These are phyloP conservation scores for Neurospora sp. DNA, from an alignment of 495 filamentous ascomycete genomes.

Conservation along the genomic window DNA sequence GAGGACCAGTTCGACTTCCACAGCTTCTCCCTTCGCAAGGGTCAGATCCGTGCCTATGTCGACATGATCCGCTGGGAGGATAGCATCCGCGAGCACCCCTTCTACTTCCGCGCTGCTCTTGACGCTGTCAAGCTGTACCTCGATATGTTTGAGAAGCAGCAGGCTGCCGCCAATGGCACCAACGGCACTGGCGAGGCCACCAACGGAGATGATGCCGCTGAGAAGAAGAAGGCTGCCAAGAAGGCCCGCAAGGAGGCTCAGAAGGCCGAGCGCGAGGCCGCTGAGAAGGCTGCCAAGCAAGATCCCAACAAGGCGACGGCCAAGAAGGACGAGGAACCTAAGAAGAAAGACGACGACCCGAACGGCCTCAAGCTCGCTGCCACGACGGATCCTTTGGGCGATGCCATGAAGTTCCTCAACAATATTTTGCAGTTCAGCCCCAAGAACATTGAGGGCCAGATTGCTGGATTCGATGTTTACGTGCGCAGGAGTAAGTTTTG, in stretches of 20 bases:
- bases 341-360: constrained; percentile 85
- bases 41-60: constrained; percentile 87
- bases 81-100: constrained; percentile 77
- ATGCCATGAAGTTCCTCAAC: constrained; percentile 76
- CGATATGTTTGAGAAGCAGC: constrained; percentile 65
- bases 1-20: constrained; percentile 99
- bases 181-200: constrained; percentile 33
- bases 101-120: constrained; percentile 79
- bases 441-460: constrained; percentile 73
- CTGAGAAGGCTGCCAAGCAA: constrained; percentile 60
- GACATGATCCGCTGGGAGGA: constrained; percentile 98
- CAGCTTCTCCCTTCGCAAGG: constrained; percentile 88
- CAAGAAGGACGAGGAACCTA: constrained; percentile 42
- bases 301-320: constrained; percentile 52
- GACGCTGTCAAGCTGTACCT: constrained; percentile 74
- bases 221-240: constrained; percentile 87
- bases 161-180: constrained; percentile 43
- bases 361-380: constrained; percentile 64
- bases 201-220: constrained; percentile 51
- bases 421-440: constrained; percentile 73
- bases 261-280: constrained; percentile 71
- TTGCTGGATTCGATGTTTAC: constrained; percentile 82
- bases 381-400: constrained; percentile 72
- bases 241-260: constrained; percentile 91
- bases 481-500: constrained; percentile 58